These are phyloP conservation scores for Termitomyces sp. DNA, from an alignment of 768 basidiomycete species.

Conservation along the genomic window DNA sequence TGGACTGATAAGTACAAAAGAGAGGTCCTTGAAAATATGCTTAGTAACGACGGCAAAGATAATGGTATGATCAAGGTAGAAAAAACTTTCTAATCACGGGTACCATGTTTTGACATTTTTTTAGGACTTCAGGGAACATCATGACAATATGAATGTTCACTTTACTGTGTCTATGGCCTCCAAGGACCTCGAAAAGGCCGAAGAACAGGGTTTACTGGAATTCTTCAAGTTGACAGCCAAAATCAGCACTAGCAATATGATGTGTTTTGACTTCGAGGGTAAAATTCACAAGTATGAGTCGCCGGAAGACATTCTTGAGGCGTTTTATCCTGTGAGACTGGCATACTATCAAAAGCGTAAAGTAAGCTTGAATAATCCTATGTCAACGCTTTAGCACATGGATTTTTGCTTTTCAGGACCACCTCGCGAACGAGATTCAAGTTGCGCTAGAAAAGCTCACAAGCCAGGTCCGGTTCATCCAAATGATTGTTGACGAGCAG, in stretches of 20 bases:
- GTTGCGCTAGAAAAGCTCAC: conserved; percentile 74
- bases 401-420: conserved; percentile 48
- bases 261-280: conserved; percentile 93
- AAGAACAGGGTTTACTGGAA: conserved; percentile 83
- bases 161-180: conserved; percentile 79
- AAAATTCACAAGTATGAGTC: conserved; percentile 92
- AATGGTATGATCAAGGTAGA: conserved; percentile 69
- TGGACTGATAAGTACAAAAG: conserved; percentile 94
- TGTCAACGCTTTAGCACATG: background rate
- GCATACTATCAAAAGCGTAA: conserved; percentile 96
- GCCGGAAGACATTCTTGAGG: conserved; percentile 88
- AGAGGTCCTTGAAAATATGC: conserved; percentile 78
- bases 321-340: conserved; percentile 86
- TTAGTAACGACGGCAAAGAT: conserved; percentile 65
- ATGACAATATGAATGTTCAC: conserved; percentile 88
- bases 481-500: conserved; percentile 89
- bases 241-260: conserved; percentile 94
- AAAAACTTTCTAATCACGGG: background rate
- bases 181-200: conserved; percentile 80
- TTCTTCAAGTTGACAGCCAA: conserved; percentile 87
- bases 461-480: conserved; percentile 95
- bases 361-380: conserved; percentile 37
- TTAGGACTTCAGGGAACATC: conserved; percentile 96
- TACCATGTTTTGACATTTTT: background rate
- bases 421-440: conserved; percentile 78